Conservation (phyloP, 2,329 filamentous ascomycete species). For the Raffaelea albimanens region DNA sequence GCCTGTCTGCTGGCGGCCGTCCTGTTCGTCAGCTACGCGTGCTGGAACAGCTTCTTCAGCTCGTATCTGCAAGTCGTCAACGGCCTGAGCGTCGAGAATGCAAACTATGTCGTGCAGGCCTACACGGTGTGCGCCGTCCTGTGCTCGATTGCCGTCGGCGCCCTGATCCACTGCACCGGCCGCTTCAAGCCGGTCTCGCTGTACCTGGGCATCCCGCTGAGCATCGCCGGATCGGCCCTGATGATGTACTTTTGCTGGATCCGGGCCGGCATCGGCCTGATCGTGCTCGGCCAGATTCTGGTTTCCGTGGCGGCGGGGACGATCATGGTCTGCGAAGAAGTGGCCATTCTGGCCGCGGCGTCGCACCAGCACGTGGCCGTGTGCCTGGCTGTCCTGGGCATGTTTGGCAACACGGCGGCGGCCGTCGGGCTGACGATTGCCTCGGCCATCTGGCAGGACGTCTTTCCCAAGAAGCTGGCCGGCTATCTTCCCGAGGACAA, state of each 20-base stretch:
- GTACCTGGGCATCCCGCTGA: constrained; percentile 41
- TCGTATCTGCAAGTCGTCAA: constrained; percentile 15
- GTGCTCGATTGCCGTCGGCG: constrained; percentile 32
- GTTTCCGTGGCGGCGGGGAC: constrained; percentile 42
- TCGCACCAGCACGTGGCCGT: constrained; percentile 30
- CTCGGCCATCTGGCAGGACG: constrained; percentile 50
- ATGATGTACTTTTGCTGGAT: constrained; percentile 47
- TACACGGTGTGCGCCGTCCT: constrained; percentile 23
- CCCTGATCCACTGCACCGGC: constrained; percentile 35
- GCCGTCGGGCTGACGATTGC: constrained; percentile 50
- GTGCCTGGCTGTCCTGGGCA: constrained; percentile 5
- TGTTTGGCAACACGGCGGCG: constrained; percentile 49
- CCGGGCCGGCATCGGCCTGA: constrained; percentile 34
- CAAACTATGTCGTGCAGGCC: constrained; percentile 11
- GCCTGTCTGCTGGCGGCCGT: constrained; percentile 3
- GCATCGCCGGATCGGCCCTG: constrained; percentile 40
- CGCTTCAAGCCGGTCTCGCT: constrained; percentile 33
- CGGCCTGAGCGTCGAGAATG: constrained; percentile 9
- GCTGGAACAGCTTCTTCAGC: constrained; percentile 14
- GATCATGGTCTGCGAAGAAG: constrained; percentile 47
- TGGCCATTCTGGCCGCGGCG: constrained; percentile 49
- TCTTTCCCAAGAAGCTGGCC: constrained; percentile 40
- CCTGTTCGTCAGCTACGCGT: constrained; percentile 10
- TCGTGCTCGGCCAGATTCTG: constrained; percentile 50
- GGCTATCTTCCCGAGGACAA: constrained; percentile 35